A percentile compares a stretch with the other conserved stretches of the same genome.
Conservation (phyloP, 1,139 yeast species). For the Candida mesenterica region DNA sequence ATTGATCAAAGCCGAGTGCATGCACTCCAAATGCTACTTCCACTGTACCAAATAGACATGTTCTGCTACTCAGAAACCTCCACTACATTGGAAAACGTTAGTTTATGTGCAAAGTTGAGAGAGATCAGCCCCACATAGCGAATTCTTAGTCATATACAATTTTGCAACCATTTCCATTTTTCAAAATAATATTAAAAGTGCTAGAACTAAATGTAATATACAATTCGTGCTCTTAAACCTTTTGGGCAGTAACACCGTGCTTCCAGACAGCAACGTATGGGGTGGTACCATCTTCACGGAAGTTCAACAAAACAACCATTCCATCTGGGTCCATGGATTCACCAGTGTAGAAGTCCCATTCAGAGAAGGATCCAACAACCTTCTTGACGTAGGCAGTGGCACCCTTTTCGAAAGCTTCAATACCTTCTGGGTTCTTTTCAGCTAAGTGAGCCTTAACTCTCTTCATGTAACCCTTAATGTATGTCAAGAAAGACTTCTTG, state of each 20-base stretch:
- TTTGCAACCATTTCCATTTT: too few relatives aligned
- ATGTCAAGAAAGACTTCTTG: constrained; percentile 94
- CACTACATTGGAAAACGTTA: constrained; percentile 70
- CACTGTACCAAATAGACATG: constrained; percentile 43
- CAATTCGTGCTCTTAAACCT: constrained; percentile 57
- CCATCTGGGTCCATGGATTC: constrained; percentile 99
- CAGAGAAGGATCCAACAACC: constrained; percentile 90
- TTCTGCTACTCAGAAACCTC: constrained; percentile 57
- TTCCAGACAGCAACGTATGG: constrained; percentile 98
- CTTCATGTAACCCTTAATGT: constrained; percentile 99
- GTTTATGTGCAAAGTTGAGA: constrained; percentile 39
- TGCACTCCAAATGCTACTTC: constrained; percentile 41
- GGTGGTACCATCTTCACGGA: constrained; percentile 99
- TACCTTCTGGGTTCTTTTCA: constrained; percentile 83
- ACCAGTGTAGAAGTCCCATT: constrained; percentile 99
- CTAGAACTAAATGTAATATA: neutral
- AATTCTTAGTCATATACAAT: too few relatives aligned
- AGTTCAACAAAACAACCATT: constrained; percentile 96
- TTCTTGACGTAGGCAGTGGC: constrained; percentile 95
- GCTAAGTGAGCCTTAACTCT: constrained; percentile 82
- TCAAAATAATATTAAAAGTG: too few relatives aligned
- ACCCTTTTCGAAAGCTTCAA: constrained; percentile 92
- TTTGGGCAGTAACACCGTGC: constrained; percentile 89
- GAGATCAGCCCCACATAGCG: too few relatives aligned
- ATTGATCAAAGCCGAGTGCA: constrained; percentile 55